These are phyloP conservation scores for Auriculariales sp. DNA, from an alignment of 768 basidiomycete species.

Conservation along the genomic window DNA sequence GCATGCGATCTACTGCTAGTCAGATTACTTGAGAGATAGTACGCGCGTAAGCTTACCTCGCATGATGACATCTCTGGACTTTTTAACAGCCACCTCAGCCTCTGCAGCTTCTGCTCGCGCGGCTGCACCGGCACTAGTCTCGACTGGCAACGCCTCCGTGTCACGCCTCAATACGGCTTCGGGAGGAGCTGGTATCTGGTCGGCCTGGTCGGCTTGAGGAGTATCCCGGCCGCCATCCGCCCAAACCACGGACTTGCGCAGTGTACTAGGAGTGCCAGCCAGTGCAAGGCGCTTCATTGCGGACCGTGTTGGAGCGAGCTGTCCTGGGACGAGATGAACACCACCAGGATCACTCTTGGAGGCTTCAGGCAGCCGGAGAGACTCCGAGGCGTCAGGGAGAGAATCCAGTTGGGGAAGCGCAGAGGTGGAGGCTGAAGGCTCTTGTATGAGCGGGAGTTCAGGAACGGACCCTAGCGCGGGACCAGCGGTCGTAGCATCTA, in stretches of 20 bases:
- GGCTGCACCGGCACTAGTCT: slow-evolving; percentile 52
- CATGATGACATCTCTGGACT: slow-evolving; percentile 46
- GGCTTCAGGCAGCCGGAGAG: not conserved
- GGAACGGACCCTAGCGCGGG: no score
- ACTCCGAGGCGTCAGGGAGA: not conserved
- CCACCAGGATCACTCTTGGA: not conserved
- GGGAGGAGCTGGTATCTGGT: slow-evolving; percentile 36
- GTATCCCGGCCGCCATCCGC: slow-evolving; percentile 1
- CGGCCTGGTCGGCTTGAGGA: slow-evolving; percentile 4
- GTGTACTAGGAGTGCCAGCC: slow-evolving; percentile 10
- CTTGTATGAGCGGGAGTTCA: no score
- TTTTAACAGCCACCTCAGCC: slow-evolving; percentile 9
- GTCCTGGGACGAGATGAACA: slow-evolving; percentile 1
- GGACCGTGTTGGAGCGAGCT: not conserved
- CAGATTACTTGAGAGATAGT: not conserved
- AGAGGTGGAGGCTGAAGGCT: not conserved
- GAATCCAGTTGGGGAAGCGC: slow-evolving; percentile 1
- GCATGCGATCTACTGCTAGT: slow-evolving; percentile 61
- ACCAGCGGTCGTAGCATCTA: no score
- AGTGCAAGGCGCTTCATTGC: not conserved
- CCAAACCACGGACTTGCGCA: slow-evolving; percentile 13
- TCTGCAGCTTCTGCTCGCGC: slow-evolving; percentile 12
- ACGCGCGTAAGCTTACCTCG: slow-evolving; percentile 38
- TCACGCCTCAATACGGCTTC: slow-evolving; percentile 50
- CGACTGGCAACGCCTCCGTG: slow-evolving; percentile 36